Conservation (phyloP, 495 filamentous ascomycete genomes). For the Aspergillus campestris region DNA sequence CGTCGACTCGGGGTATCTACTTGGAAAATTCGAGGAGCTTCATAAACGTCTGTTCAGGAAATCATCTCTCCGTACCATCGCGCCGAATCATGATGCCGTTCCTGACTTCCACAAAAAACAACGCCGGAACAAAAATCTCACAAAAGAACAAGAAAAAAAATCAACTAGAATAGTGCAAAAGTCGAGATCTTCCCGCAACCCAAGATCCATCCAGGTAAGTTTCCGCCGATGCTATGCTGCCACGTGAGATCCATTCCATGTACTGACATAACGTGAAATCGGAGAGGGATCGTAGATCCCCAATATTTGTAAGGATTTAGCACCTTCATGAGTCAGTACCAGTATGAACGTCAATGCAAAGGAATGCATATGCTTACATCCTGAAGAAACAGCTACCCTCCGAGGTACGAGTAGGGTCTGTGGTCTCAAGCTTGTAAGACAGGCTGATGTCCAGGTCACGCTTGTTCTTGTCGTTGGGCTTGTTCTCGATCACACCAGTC, state of each 20-base stretch:
- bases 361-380: slow-evolving; percentile 53
- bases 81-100: slow-evolving; percentile 40
- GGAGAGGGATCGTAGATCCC: slow-evolving; percentile 13
- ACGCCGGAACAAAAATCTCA: slow-evolving; percentile 23
- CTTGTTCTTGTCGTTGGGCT: slow-evolving; percentile 87
- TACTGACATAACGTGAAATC: slow-evolving; percentile 5
- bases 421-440: slow-evolving; percentile 68
- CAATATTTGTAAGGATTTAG: slow-evolving; percentile 23
- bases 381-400: slow-evolving; percentile 72
- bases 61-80: slow-evolving; percentile 36
- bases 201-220: slow-evolving; percentile 12
- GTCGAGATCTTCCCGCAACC: slow-evolving; percentile 12
- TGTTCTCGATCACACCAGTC: slow-evolving; percentile 63
- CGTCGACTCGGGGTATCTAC: slow-evolving; percentile 48
- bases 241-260: slow-evolving; percentile 6
- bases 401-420: slow-evolving; percentile 58
- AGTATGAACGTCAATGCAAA: not conserved
- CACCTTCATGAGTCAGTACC: slow-evolving; percentile 35
- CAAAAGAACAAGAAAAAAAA: slow-evolving; percentile 12
- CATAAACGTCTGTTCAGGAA: slow-evolving; percentile 25
- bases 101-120: slow-evolving; percentile 30
- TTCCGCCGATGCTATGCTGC: slow-evolving; percentile 28
- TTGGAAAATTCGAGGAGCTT: slow-evolving; percentile 44
- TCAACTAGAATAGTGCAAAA: slow-evolving; percentile 11
- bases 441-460: slow-evolving; percentile 90